These are phyloP conservation scores for Haplosporangium gracile DNA, from an alignment of 192 early-diverging fungal genomes.

Conservation along the genomic window DNA sequence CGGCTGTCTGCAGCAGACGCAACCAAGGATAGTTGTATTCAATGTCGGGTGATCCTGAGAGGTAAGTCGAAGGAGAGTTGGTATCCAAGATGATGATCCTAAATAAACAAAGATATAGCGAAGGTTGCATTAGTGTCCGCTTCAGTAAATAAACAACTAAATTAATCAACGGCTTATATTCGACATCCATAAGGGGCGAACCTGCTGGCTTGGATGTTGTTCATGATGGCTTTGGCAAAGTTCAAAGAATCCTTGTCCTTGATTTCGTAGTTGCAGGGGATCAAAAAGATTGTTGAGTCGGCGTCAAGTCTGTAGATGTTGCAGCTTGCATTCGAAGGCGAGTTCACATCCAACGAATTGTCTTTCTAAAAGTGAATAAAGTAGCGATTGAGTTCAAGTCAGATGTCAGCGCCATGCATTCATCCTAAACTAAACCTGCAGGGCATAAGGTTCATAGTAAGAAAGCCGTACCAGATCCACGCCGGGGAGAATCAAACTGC, in stretches of 20 bases:
- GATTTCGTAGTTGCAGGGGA: slow-evolving; percentile 50
- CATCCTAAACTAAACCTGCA: too few relatives aligned
- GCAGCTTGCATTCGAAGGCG: slow-evolving; percentile 38
- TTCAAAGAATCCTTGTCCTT: slow-evolving; percentile 46
- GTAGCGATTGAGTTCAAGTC: neutral
- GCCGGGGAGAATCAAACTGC: slow-evolving; percentile 31
- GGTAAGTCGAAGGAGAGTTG: slow-evolving; percentile 35
- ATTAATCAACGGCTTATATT: neutral
- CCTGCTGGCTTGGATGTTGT: slow-evolving; percentile 34
- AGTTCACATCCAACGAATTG: slow-evolving; percentile 28
- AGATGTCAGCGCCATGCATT: neutral
- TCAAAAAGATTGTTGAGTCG: slow-evolving; percentile 22
- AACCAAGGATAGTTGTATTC: slow-evolving; percentile 49
- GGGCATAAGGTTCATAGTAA: neutral
- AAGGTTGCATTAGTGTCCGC: neutral
- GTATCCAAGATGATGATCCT: slow-evolving; percentile 44
- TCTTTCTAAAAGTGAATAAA: slow-evolving; percentile 28
- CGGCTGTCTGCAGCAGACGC: slow-evolving; percentile 30
- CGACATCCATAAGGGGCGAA: neutral
- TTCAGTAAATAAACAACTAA: neutral
- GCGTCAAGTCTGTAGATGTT: slow-evolving; percentile 41
- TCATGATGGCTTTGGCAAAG: slow-evolving; percentile 48
- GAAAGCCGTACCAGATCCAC: slow-evolving; percentile 29
- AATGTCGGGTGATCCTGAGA: slow-evolving; percentile 38
- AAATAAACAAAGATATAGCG: neutral